phyloP scores from a whole-genome alignment of 208 protist genomes.

The Strigomonas culicis region DNA sequence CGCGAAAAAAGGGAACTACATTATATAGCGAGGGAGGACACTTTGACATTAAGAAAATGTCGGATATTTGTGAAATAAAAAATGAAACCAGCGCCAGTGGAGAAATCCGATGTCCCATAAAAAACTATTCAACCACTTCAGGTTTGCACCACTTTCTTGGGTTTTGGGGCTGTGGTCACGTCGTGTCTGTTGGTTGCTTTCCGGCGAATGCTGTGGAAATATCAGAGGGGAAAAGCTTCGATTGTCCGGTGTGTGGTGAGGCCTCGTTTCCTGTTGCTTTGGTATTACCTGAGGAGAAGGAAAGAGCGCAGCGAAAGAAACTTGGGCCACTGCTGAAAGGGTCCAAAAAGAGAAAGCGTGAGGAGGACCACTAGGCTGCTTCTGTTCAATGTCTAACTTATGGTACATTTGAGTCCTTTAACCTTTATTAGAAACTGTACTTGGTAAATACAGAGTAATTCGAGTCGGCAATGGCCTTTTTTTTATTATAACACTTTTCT shows the following conservation, averaged over 20 bases:
- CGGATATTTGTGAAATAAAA: slow-evolving; percentile 52
- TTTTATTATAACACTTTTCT: background rate
- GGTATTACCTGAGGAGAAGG: slow-evolving; percentile 21
- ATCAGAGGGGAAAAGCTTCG: background rate
- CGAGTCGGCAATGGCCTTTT: background rate
- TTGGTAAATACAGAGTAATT: background rate
- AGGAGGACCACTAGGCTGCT: background rate
- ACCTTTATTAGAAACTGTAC: slow-evolving; percentile 1
- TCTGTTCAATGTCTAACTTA: no score
- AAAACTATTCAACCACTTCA: slow-evolving; percentile 34
- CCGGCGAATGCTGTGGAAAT: slow-evolving; percentile 18
- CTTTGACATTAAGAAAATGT: slow-evolving; percentile 26
- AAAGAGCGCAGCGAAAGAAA: slow-evolving; percentile 26
- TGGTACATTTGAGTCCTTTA: no score
- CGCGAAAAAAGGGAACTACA: slow-evolving; percentile 14
- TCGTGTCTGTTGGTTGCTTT: no score
- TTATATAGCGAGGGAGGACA: background rate
- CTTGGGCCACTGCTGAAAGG: slow-evolving; percentile 20
- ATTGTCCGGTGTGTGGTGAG: slow-evolving; percentile 37
- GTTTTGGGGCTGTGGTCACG: slow-evolving; percentile 79
- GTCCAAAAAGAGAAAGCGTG: slow-evolving; percentile 37
- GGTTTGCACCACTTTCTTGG: slow-evolving; percentile 62
- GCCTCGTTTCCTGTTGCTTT: slow-evolving; percentile 36
- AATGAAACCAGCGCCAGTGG: slow-evolving; percentile 28
- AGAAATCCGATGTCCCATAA: slow-evolving; percentile 55